Conservation (phyloP, 257 asterid species). For the Ligustrum vulgare region DNA sequence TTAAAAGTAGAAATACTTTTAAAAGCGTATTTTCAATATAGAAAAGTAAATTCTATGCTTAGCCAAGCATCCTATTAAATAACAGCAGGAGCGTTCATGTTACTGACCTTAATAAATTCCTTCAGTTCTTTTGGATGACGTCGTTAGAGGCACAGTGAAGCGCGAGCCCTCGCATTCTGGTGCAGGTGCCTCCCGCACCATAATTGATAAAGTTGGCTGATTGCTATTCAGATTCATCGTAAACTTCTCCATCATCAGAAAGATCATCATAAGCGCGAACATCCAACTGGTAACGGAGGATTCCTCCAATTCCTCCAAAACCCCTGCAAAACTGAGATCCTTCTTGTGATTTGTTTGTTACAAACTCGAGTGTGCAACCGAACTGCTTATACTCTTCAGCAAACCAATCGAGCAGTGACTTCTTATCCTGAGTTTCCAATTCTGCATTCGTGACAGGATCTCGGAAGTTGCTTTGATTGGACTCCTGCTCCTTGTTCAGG, state of each 20-base stretch:
- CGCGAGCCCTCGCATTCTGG: slow-evolving; percentile 37
- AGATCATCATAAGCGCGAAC: slow-evolving; percentile 40
- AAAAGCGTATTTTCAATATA: background rate
- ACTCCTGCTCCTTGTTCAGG: slow-evolving; percentile 42
- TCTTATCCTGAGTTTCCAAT: slow-evolving; percentile 37
- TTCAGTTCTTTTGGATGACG: background rate
- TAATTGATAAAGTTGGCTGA: slow-evolving; percentile 26
- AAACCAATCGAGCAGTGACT: slow-evolving; percentile 37
- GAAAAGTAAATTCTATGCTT: background rate
- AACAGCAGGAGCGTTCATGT: background rate
- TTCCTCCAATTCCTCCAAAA: slow-evolving; percentile 46
- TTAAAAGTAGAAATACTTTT: background rate
- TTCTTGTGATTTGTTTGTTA: slow-evolving; percentile 44
- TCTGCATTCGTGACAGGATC: slow-evolving; percentile 39
- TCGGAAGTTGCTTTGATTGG: slow-evolving; percentile 38
- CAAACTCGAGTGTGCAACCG: slow-evolving; percentile 42
- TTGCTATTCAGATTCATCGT: slow-evolving; percentile 44
- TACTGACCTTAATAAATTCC: slow-evolving; percentile 9
- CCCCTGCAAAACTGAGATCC: slow-evolving; percentile 48
- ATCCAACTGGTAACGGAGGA: slow-evolving; percentile 42
- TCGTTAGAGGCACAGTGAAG: slow-evolving; percentile 10
- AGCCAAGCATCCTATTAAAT: background rate
- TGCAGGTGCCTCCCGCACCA: slow-evolving; percentile 41
- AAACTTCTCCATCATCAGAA: slow-evolving; percentile 35
- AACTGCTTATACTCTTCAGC: slow-evolving; percentile 33